These are phyloP conservation scores for Simplicillium aogashimaense DNA, from an alignment of 2,329 filamentous ascomycete species.

Conservation along the genomic window DNA sequence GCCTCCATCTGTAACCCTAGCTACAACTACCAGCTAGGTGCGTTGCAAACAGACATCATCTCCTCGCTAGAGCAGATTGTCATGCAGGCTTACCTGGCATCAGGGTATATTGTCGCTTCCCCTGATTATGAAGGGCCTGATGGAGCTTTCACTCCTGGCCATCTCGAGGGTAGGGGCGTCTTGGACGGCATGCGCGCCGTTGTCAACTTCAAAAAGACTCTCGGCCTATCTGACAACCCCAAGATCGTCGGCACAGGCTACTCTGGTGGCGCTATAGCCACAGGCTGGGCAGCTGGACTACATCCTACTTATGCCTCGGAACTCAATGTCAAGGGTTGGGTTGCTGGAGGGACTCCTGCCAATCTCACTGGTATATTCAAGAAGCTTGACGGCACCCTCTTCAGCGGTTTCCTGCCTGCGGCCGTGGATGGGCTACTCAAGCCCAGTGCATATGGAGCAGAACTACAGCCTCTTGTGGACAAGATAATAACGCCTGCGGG, in stretches of 20 bases:
- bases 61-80: slow-evolving; percentile 4
- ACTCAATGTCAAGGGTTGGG: slow-evolving; percentile 2
- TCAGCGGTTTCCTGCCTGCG: slow-evolving; percentile 3
- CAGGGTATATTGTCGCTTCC: slow-evolving; percentile 4
- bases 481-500: not conserved
- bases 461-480: slow-evolving; percentile 3
- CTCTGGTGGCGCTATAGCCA: slow-evolving; percentile 6
- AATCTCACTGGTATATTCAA: slow-evolving; percentile 3
- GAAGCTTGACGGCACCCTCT: not conserved
- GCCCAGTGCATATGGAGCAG: slow-evolving; percentile 4
- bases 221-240: slow-evolving; percentile 4
- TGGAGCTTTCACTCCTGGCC: slow-evolving; percentile 1
- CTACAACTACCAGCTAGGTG: slow-evolving; percentile 5
- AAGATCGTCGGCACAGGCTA: slow-evolving; percentile 4
- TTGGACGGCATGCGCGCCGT: slow-evolving; percentile 5
- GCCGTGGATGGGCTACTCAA: slow-evolving; percentile 19
- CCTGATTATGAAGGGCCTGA: slow-evolving; percentile 6
- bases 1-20: slow-evolving; percentile 7
- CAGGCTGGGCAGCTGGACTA: slow-evolving; percentile 5
- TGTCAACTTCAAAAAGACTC: not conserved
- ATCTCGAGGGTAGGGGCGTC: slow-evolving; percentile 4
- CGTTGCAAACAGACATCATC: slow-evolving; percentile 3
- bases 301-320: slow-evolving; percentile 5
- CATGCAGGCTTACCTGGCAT: slow-evolving; percentile 5
- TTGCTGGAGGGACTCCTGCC: slow-evolving; percentile 4